Conservation (phyloP, 2,329 filamentous ascomycete species). For the Gaeumannomyces tritici region DNA sequence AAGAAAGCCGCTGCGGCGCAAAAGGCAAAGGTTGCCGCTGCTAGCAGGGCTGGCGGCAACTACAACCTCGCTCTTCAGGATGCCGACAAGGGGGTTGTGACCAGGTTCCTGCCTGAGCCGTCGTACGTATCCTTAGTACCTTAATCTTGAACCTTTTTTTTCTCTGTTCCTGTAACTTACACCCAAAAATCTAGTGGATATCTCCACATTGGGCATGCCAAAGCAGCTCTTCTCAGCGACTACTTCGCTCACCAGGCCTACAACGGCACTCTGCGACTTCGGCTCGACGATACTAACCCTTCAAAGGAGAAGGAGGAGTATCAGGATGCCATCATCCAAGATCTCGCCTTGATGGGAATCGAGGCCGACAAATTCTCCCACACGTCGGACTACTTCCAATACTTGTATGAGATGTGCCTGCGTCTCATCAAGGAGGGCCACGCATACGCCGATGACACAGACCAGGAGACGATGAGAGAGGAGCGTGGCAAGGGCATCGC, state of each 20-base stretch:
- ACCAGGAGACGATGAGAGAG: constrained; percentile 77
- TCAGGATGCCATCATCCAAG: constrained; percentile 87
- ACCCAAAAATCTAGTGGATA: constrained; percentile 49
- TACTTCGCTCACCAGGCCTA: constrained; percentile 95
- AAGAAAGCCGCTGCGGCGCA: constrained; percentile 61
- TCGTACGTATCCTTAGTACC: constrained; percentile 44
- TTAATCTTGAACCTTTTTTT: constrained; percentile 8
- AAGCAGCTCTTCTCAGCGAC: constrained; percentile 65
- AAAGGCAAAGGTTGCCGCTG: constrained; percentile 58
- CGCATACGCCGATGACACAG: constrained; percentile 91
- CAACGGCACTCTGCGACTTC: constrained; percentile 80
- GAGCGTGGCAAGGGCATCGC: constrained; percentile 78
- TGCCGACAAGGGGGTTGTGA: constrained; percentile 81
- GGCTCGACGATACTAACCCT: constrained; percentile 96
- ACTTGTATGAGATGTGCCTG: constrained; percentile 78
- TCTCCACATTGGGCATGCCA: constrained; percentile 91
- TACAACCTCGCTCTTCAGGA: constrained; percentile 84
- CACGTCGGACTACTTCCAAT: constrained; percentile 92
- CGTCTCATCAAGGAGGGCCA: constrained; percentile 77
- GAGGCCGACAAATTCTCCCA: constrained; percentile 79
- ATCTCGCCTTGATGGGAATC: constrained; percentile 84
- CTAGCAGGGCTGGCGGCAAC: constrained; percentile 69
- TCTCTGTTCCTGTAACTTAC: not conserved
- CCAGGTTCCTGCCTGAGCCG: constrained; percentile 87
- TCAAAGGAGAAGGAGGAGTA: constrained; percentile 96